phyloP scores from a whole-genome alignment of 805 yeast species.

The Lipomyces lipofer region DNA sequence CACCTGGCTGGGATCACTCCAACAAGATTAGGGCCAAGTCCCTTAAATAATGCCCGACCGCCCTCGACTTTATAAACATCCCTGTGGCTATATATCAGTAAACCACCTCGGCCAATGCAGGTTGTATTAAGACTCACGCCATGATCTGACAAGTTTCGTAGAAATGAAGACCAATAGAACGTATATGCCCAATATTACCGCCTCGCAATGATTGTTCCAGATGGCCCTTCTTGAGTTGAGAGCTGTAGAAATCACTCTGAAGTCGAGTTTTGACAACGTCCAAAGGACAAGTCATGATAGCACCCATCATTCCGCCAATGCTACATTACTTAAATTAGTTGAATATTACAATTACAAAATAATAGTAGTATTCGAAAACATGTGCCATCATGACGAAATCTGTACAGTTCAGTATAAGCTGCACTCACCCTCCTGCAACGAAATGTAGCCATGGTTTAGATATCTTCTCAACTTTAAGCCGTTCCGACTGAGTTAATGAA shows the following conservation, averaged over 20 bases:
- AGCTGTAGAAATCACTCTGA: slow-evolving; percentile 76
- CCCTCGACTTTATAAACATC: slow-evolving; percentile 79
- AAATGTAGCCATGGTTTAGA: slow-evolving; percentile 50
- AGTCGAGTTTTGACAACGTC: slow-evolving; percentile 93
- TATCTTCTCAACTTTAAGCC: slow-evolving; percentile 22
- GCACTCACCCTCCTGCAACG: slow-evolving; percentile 45
- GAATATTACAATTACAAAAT: not conserved
- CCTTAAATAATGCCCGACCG: slow-evolving; percentile 80
- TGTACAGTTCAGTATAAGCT: too few relatives aligned
- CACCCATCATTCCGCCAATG: slow-evolving; percentile 97
- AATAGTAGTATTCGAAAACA: not conserved
- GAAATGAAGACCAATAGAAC: slow-evolving; percentile 68
- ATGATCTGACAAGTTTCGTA: slow-evolving; percentile 78
- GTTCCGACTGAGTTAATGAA: too few relatives aligned
- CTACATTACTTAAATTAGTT: slow-evolving; percentile 46
- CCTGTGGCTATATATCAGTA: slow-evolving; percentile 33
- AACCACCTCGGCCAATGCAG: not conserved
- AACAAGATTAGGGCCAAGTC: slow-evolving; percentile 92
- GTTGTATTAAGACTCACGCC: slow-evolving; percentile 13
- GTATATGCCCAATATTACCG: slow-evolving; percentile 34
- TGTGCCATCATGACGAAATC: too few relatives aligned
- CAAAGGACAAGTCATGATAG: slow-evolving; percentile 88
- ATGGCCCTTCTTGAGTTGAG: slow-evolving; percentile 21
- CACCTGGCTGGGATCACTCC: slow-evolving; percentile 91
- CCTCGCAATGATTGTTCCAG: slow-evolving; percentile 16